Evolutionary conservation across 2,329 filamentous ascomycete genomes (phyloP).

Genomic region (Penicillium psychrosexuale): DNA sequence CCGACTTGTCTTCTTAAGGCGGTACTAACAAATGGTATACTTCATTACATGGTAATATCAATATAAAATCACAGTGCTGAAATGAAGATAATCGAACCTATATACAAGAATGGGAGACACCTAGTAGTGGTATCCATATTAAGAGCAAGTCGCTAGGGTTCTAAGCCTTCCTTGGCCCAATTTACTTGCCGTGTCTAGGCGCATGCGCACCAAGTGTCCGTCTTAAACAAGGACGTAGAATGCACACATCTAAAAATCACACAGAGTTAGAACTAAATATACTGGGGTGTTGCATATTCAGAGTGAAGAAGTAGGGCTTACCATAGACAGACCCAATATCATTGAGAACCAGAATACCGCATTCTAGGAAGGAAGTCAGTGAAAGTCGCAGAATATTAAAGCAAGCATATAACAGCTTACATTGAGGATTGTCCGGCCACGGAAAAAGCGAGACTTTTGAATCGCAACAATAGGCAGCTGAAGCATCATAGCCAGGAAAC

Average conservation of each 20-base stretch:
- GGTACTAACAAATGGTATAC: background rate
- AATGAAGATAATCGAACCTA: background rate
- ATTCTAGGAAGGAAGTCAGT: conserved; percentile 49
- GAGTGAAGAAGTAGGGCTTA: conserved; percentile 43
- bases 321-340: conserved; percentile 79
- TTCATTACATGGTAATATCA: background rate
- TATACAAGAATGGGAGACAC: background rate
- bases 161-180: conserved; percentile 3
- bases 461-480: conserved; percentile 94
- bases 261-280: background rate
- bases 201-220: background rate
- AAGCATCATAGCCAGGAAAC: conserved; percentile 91
- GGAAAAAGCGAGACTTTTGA: conserved; percentile 75
- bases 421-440: conserved; percentile 73
- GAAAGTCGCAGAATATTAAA: background rate
- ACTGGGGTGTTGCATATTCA: background rate
- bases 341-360: conserved; percentile 89
- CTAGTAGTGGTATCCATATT: background rate
- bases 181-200: background rate
- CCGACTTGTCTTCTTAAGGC: background rate
- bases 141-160: background rate
- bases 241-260: conserved; percentile 51
- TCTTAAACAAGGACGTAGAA: conserved; percentile 53
- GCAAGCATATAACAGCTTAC: conserved; percentile 31
- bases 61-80: background rate